A percentile compares a stretch with the other conserved stretches of the same genome.
Evolutionary conservation across 1,139 yeast genomes (phyloP).

Genomic region (Hyphopichia wangnamkhiaoensis): DNA sequence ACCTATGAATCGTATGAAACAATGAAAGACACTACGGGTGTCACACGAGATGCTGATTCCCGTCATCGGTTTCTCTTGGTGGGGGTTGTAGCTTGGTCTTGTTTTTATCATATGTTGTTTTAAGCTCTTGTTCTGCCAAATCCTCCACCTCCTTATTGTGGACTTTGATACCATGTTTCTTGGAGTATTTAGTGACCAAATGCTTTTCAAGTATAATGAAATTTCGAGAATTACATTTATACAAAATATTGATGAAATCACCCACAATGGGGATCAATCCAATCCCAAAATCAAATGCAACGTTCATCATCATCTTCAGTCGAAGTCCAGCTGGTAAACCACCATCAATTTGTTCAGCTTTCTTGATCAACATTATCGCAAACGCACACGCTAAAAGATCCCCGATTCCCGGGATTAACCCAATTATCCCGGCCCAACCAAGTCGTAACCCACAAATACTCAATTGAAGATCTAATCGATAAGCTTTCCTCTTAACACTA

Average conservation of each 20-base stretch:
- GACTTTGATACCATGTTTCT: slow-evolving; percentile 1
- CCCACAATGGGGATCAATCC: slow-evolving; percentile 79
- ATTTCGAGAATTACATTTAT: slow-evolving; percentile 76
- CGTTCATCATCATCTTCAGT: slow-evolving; percentile 59
- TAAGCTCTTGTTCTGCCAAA: background rate
- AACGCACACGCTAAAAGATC: slow-evolving; percentile 52
- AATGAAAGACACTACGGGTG: too few relatives aligned
- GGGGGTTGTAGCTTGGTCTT: slow-evolving; percentile 2
- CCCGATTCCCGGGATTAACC: slow-evolving; percentile 68
- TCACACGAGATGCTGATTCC: background rate
- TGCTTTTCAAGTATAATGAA: slow-evolving; percentile 62
- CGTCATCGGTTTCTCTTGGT: slow-evolving; percentile 6
- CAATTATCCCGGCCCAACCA: slow-evolving; percentile 76
- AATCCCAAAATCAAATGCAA: slow-evolving; percentile 62
- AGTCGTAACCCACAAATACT: slow-evolving; percentile 62
- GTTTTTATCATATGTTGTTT: background rate
- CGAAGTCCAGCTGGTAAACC: slow-evolving; percentile 57
- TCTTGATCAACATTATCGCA: slow-evolving; percentile 49
- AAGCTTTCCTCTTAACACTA: slow-evolving; percentile 60
- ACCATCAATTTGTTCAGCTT: slow-evolving; percentile 60
- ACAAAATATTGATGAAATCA: slow-evolving; percentile 63
- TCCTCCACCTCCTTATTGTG: background rate
- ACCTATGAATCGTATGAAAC: too few relatives aligned
- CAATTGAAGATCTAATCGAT: slow-evolving; percentile 64
- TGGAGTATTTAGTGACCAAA: slow-evolving; percentile 44